These are phyloP conservation scores for Ophiocordyceps polyrhachis-furcata DNA, from an alignment of 2,329 filamentous ascomycete genomes.

Conservation along the genomic window DNA sequence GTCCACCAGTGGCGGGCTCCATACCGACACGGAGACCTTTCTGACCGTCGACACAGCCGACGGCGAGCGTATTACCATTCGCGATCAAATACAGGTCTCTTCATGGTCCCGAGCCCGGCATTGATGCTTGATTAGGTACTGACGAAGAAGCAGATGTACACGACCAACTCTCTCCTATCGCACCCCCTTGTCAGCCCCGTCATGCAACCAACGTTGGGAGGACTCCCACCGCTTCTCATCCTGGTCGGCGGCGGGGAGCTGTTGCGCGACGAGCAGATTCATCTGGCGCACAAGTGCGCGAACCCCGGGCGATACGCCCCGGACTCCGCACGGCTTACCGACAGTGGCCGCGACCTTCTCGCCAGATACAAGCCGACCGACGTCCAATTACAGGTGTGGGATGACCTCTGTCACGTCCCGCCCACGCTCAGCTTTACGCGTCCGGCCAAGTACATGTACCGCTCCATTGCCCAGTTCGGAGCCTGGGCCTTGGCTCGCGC, in stretches of 20 bases:
- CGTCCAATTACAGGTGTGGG: conserved; percentile 91
- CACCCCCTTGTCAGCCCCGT: conserved; percentile 84
- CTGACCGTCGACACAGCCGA: conserved; percentile 50
- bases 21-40: conserved; percentile 12
- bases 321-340: conserved; percentile 40
- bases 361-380: conserved; percentile 63
- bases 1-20: conserved; percentile 11
- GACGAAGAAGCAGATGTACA: conserved; percentile 34
- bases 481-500: conserved; percentile 78
- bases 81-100: conserved; percentile 75
- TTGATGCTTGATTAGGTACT: background rate
- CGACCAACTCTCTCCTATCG: conserved; percentile 66
- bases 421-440: conserved; percentile 88
- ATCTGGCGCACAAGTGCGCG: conserved; percentile 84
- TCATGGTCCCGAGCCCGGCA: background rate
- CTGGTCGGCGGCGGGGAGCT: conserved; percentile 78
- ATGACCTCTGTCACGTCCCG: conserved; percentile 81
- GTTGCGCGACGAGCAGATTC: conserved; percentile 85
- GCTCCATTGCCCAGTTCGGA: conserved; percentile 80
- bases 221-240: conserved; percentile 72
- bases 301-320: conserved; percentile 63
- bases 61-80: conserved; percentile 52
- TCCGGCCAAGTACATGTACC: conserved; percentile 94
- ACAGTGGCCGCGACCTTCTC: conserved; percentile 39
- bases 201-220: conserved; percentile 74